Conservation (phyloP, 2,329 filamentous ascomycete species). For the Allantophomopsis lycopodina region DNA sequence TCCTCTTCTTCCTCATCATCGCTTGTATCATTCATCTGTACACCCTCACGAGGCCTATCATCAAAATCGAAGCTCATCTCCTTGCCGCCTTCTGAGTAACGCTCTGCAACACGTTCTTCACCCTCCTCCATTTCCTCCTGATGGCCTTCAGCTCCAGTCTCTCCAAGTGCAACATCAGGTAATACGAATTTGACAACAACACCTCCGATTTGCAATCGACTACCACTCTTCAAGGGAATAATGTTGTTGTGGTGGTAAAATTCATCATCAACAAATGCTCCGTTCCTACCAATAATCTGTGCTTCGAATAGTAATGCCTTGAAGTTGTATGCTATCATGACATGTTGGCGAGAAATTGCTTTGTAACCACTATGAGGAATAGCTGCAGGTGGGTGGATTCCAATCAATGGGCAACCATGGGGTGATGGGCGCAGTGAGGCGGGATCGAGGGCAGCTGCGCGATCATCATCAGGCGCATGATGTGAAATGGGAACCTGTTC, state of each 20-base stretch:
- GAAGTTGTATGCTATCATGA: slow-evolving; percentile 59
- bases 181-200: slow-evolving; percentile 56
- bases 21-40: slow-evolving; percentile 24
- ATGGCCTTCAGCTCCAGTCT: slow-evolving; percentile 41
- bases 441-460: slow-evolving; percentile 44
- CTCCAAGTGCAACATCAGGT: slow-evolving; percentile 44
- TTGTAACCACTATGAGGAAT: slow-evolving; percentile 50
- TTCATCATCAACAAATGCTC: slow-evolving; percentile 52
- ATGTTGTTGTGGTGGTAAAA: slow-evolving; percentile 36
- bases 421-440: slow-evolving; percentile 45
- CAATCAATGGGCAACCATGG: slow-evolving; percentile 49
- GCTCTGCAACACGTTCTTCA: slow-evolving; percentile 29
- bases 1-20: slow-evolving; percentile 12
- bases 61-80: slow-evolving; percentile 66
- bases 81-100: slow-evolving; percentile 43
- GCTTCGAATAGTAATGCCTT: slow-evolving; percentile 51
- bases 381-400: slow-evolving; percentile 56
- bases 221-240: slow-evolving; percentile 47
- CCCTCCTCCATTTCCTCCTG: slow-evolving; percentile 28
- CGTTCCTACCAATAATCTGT: slow-evolving; percentile 41
- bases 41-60: slow-evolving; percentile 41
- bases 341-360: slow-evolving; percentile 60
- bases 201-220: slow-evolving; percentile 58
- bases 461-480: slow-evolving; percentile 45
- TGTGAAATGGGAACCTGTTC: slow-evolving; percentile 5